Evolutionary conservation across 768 basidiomycete genomes (phyloP).

Genomic region (Lentinus tigrinus): DNA sequence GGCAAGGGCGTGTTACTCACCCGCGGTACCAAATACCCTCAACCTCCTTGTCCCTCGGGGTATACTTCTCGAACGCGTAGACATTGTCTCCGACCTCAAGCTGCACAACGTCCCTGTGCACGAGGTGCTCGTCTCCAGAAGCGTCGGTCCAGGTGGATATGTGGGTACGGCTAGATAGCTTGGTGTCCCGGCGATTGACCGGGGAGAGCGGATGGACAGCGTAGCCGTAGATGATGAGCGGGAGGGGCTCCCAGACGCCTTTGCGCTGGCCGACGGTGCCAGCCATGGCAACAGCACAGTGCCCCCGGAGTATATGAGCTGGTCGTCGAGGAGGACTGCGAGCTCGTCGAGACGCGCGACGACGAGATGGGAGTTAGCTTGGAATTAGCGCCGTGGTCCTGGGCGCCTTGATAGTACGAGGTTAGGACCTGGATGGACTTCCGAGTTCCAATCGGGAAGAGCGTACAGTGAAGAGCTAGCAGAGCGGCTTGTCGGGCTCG

Average conservation of each 20-base stretch:
- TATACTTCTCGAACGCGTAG: conserved; percentile 94
- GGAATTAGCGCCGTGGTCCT: background rate
- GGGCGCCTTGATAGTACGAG: no score
- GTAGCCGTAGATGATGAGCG: conserved; percentile 86
- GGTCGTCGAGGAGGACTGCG: background rate
- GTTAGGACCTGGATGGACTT: no score
- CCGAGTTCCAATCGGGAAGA: no score
- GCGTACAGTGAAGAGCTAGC: background rate
- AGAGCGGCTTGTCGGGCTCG: background rate
- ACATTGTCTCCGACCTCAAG: conserved; percentile 96
- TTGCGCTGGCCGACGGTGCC: conserved; percentile 22
- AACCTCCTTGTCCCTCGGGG: conserved; percentile 65
- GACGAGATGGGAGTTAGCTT: background rate
- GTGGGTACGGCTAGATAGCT: conserved; percentile 56
- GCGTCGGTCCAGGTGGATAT: conserved; percentile 60
- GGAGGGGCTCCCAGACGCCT: conserved; percentile 63
- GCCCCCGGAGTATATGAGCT: background rate
- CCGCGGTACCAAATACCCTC: conserved; percentile 93
- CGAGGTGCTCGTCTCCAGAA: conserved; percentile 59
- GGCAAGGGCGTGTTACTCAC: conserved; percentile 46
- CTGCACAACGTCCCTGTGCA: conserved; percentile 74
- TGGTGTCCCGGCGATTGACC: conserved; percentile 65
- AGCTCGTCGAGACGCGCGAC: conserved; percentile 40
- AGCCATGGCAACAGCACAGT: conserved; percentile 9
- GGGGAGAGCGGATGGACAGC: conserved; percentile 82